Evolutionary conservation across 1,139 yeast species (phyloP).

Genomic region (Entelexis paramagnoliae): DNA sequence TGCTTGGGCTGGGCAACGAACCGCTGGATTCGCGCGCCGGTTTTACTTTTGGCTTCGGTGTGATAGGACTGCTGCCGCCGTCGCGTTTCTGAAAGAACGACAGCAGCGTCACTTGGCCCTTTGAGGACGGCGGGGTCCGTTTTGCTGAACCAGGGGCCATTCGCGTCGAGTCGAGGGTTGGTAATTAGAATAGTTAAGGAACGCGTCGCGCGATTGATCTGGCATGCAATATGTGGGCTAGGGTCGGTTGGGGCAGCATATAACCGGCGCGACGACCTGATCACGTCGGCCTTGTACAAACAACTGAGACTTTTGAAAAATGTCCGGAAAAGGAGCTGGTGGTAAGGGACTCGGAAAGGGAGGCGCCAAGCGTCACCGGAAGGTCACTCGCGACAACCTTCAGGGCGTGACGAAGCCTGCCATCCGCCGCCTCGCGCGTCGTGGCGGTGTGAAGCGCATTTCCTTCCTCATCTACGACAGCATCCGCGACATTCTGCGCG

Average conservation of each 20-base stretch:
- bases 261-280: neutral
- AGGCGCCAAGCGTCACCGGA: slow-evolving; percentile 99
- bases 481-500: slow-evolving; percentile 93
- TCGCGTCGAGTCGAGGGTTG: neutral
- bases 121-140: slow-evolving; percentile 1
- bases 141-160: slow-evolving; percentile 8
- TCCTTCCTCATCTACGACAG: slow-evolving; percentile 98
- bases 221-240: neutral
- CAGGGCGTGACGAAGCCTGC: slow-evolving; percentile 99
- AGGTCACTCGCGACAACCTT: slow-evolving; percentile 97
- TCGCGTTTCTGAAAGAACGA: slow-evolving; percentile 17
- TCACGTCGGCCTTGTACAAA: neutral
- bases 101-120: slow-evolving; percentile 18
- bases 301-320: slow-evolving; percentile 27
- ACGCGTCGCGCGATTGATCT: slow-evolving; percentile 4
- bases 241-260: neutral
- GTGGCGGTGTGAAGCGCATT: slow-evolving; percentile 99
- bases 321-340: slow-evolving; percentile 98
- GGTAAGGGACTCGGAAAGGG: slow-evolving; percentile 29
- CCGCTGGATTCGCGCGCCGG: slow-evolving; percentile 1
- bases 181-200: neutral
- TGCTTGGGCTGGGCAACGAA: neutral
- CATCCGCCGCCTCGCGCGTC: slow-evolving; percentile 98
- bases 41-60: neutral
- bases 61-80: slow-evolving; percentile 1